A percentile compares a stretch with the other conserved stretches of the same genome.
These are phyloP conservation scores for Sporopachydermia cereana DNA, from an alignment of 1,139 yeast species.

Conservation along the genomic window DNA sequence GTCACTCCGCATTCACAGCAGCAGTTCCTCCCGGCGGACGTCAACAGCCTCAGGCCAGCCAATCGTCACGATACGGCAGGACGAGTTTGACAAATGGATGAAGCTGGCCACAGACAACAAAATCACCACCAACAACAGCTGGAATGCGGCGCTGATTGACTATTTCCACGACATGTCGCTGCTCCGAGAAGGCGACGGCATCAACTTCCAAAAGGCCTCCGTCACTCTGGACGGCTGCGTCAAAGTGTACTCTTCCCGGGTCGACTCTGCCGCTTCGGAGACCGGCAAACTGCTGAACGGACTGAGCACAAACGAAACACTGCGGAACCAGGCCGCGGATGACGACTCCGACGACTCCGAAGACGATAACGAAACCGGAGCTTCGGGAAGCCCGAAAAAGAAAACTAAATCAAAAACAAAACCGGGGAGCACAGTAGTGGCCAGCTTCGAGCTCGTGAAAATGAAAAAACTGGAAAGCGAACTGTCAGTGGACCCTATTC, in stretches of 20 bases:
- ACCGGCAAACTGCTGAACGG: conserved; percentile 83
- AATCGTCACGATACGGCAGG: conserved; percentile 3
- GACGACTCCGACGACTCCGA: conserved; percentile 20
- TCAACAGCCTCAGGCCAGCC: too few relatives aligned
- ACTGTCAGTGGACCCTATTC: conserved; percentile 73
- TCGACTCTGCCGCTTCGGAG: conserved; percentile 86
- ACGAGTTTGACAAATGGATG: conserved; percentile 26
- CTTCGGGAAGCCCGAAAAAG: conserved; percentile 17
- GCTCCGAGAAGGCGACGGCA: conserved; percentile 46
- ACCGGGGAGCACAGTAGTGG: conserved; percentile 28
- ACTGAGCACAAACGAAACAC: conserved; percentile 27
- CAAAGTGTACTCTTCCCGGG: conserved; percentile 72
- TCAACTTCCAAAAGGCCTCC: conserved; percentile 67
- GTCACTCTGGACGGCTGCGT: conserved; percentile 81
- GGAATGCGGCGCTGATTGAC: conserved; percentile 85
- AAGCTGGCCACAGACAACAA: conserved; percentile 28
- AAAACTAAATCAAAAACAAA: conserved; percentile 8
- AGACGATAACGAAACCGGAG: conserved; percentile 18
- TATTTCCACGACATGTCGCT: conserved; percentile 65
- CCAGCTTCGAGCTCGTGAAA: conserved; percentile 45
- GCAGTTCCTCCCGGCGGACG: too few relatives aligned
- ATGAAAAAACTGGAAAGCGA: conserved; percentile 69
- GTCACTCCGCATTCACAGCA: too few relatives aligned
- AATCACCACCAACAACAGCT: conserved; percentile 40
- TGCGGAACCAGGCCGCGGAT: conserved; percentile 20